Base-by-base conservation (phyloP, 108 stramenopile genomes). In the Halocafeteria seosinensis region DNA sequence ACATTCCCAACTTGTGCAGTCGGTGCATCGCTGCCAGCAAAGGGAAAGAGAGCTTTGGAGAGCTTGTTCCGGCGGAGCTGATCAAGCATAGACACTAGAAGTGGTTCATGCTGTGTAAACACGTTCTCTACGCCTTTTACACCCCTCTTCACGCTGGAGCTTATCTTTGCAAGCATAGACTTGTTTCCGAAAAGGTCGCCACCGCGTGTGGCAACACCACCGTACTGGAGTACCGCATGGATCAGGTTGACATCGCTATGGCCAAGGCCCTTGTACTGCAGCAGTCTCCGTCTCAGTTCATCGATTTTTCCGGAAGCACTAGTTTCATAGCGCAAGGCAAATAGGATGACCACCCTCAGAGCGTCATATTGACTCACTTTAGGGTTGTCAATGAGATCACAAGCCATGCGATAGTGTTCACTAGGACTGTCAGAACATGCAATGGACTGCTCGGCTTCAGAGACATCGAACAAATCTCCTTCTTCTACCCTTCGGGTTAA, bases 381-480 rank as follows among this genome's bases (percentile, higher is more conserved):
- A 0, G 85, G 72, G 55, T 76, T 76, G 26, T 71, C 75, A 47
- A 98, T 68, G 62, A 91, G 92, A 59, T 81, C 76, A 86, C 91
- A 80, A 0, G 94, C 64, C 64, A 89, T 87, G 17, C 81, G 61
- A 72, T 90, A 77, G 69, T 96, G 97, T 9, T 80, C 70, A 13
- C 79, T 71, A 55, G 88, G 92, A 72, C 94, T 92, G 55, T 91
- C 88, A 11, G 80, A 69, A 68, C 93, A 93, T 11, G 94, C 93
- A 66, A 99, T 73, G 77, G 95, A 91, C 71, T 99, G 97, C 74
- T 99, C 97, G 62, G 96, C 88, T 69, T 90, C 87, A 33, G 91
- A 91, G 0, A 95, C 88, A 73, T 99, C 97, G 87, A 99, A 87
- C 34, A 99, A 63, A 31, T 72, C 78, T 65, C 88, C 89, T 13